These are phyloP conservation scores for Crassisporium funariophilum DNA, from an alignment of 768 basidiomycete genomes.

Conservation along the genomic window DNA sequence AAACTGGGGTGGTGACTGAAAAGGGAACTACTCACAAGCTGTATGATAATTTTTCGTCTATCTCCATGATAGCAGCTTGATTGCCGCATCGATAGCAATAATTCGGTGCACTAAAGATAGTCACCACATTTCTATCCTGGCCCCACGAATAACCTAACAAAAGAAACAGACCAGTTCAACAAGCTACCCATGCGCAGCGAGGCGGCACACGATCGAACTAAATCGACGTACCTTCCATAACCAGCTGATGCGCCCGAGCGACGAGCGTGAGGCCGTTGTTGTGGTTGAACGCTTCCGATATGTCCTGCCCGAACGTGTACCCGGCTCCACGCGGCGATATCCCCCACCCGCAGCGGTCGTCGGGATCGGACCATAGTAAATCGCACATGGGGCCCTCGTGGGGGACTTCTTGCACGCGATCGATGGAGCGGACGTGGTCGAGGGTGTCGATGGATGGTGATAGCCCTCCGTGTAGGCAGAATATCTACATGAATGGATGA, in stretches of 20 bases:
- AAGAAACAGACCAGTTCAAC: constrained; percentile 2
- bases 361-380: constrained; percentile 98
- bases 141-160: constrained; percentile 89
- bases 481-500: constrained; percentile 66
- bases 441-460: constrained; percentile 99
- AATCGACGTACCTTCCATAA: constrained; percentile 84
- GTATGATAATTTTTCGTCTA: constrained; percentile 96
- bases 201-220: not conserved
- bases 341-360: constrained; percentile 99
- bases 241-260: constrained; percentile 91
- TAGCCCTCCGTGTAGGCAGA: constrained; percentile 96
- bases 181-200: not conserved
- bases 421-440: constrained; percentile 98
- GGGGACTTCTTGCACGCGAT: constrained; percentile 98
- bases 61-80: constrained; percentile 99
- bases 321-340: constrained; percentile 98
- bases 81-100: constrained; percentile 99
- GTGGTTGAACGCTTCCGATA: constrained; percentile 98
- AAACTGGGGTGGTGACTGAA: not conserved
- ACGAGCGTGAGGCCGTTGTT: constrained; percentile 97
- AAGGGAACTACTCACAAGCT: constrained; percentile 68
- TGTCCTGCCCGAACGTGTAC: constrained; percentile 99
- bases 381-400: constrained; percentile 99
- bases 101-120: constrained; percentile 99
- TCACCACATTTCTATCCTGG: constrained; percentile 98